Percentiles rank a stretch among this genome's conserved stretches.
These are phyloP conservation scores for Suillus paluster DNA, from an alignment of 768 basidiomycete genomes.

Conservation along the genomic window DNA sequence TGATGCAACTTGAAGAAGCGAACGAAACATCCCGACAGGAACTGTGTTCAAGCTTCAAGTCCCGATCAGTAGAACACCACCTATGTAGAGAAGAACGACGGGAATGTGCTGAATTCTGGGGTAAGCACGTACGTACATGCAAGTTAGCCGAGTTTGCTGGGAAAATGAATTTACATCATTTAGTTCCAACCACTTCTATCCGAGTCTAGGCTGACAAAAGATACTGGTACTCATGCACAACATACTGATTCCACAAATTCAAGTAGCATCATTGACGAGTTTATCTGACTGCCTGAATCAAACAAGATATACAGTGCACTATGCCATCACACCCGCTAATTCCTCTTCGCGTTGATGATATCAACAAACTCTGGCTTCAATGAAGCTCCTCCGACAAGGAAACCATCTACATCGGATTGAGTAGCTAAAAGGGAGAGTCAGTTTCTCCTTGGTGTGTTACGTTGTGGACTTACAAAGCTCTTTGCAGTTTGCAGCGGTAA, in stretches of 20 bases:
- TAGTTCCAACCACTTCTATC: background rate
- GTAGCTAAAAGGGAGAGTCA: slow-evolving; percentile 47
- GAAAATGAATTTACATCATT: background rate
- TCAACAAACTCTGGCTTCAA: slow-evolving; percentile 96
- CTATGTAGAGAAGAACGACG: background rate
- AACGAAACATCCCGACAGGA: slow-evolving; percentile 9
- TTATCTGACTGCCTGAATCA: background rate
- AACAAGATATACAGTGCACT: background rate
- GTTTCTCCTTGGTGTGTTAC: background rate
- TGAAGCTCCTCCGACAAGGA: slow-evolving; percentile 97
- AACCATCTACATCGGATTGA: slow-evolving; percentile 90
- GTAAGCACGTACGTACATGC: background rate
- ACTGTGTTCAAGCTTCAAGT: background rate
- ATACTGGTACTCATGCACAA: too few species aligned
- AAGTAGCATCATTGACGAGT: background rate
- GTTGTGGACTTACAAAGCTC: slow-evolving; percentile 71
- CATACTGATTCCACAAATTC: background rate
- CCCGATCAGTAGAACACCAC: background rate
- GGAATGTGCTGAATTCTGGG: background rate
- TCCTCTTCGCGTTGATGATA: slow-evolving; percentile 76
- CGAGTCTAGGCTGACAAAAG: too few species aligned
- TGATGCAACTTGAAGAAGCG: slow-evolving; percentile 8
- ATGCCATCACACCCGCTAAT: slow-evolving; percentile 11
- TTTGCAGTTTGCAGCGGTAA: slow-evolving; percentile 84
- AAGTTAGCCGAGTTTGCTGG: background rate